Evolutionary conservation across 108 stramenopile genomes (phyloP).

Genomic region (Cylindrotheca closterium): DNA sequence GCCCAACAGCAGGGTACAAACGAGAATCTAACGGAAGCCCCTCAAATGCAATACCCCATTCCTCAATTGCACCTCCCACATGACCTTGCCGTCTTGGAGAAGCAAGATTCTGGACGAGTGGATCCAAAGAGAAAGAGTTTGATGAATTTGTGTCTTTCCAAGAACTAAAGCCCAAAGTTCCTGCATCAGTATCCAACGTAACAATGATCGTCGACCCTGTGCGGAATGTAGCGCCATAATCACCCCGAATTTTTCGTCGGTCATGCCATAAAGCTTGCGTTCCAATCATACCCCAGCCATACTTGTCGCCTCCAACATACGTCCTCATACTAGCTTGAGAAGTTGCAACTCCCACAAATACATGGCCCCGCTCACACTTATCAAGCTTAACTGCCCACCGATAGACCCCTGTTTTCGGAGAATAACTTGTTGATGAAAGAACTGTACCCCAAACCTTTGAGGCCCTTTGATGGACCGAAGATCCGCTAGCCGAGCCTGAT

Average conservation of each 20-base stretch:
- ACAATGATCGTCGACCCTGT: conserved; percentile 77
- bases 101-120: conserved; percentile 27
- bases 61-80: conserved; percentile 56
- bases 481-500: conserved; percentile 23
- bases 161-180: conserved; percentile 73
- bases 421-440: conserved; percentile 53
- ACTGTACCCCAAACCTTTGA: conserved; percentile 87
- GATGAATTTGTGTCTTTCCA: conserved; percentile 62
- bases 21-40: conserved; percentile 77
- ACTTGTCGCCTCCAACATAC: conserved; percentile 96
- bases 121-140: conserved; percentile 42
- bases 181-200: conserved; percentile 80
- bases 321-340: conserved; percentile 82
- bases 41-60: conserved; percentile 89
- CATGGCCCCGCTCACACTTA: conserved; percentile 89
- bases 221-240: conserved; percentile 77
- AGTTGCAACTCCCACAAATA: conserved; percentile 96
- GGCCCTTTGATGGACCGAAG: conserved; percentile 77
- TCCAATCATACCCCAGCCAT: conserved; percentile 97
- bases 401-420: conserved; percentile 78
- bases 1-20: conserved; percentile 81
- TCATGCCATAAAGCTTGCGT: conserved; percentile 97
- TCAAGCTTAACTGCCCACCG: conserved; percentile 86
- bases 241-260: conserved; percentile 75
- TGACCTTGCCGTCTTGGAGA: conserved; percentile 27